Conservation (phyloP, 164 flowering plant species). For the Sextonia rubra region DNA sequence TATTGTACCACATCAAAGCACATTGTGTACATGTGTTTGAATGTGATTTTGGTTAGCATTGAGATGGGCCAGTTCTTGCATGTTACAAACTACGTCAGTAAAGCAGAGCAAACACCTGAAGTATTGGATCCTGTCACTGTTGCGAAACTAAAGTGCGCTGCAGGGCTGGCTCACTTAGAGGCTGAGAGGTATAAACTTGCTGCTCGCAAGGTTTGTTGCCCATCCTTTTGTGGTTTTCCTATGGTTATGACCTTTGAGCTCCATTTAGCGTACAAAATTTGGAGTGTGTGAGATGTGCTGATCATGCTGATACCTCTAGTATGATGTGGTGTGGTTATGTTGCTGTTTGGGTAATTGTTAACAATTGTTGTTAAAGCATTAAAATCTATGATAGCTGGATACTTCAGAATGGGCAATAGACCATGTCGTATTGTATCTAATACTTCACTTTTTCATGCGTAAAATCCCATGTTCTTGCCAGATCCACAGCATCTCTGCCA, state of each 20-base stretch:
- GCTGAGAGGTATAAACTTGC: constrained; percentile 85
- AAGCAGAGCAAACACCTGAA: constrained; percentile 79
- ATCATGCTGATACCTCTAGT: too few species aligned
- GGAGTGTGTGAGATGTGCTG: too few species aligned
- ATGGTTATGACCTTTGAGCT: background rate
- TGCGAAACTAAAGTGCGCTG: constrained; percentile 78
- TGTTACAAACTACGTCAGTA: constrained; percentile 80
- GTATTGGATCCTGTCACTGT: constrained; percentile 48
- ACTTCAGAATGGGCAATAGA: too few species aligned
- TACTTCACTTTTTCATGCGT: too few species aligned
- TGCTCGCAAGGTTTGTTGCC: constrained; percentile 81
- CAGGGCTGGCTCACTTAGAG: constrained; percentile 82
- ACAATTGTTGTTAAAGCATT: too few species aligned
- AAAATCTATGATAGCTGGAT: too few species aligned
- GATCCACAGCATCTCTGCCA: too few species aligned
- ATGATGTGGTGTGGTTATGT: too few species aligned
- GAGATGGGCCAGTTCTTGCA: constrained; percentile 96
- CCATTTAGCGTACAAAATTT: too few species aligned
- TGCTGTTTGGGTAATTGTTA: too few species aligned
- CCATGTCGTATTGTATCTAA: too few species aligned
- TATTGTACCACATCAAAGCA: constrained; percentile 96
- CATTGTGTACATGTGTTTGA: constrained; percentile 81
- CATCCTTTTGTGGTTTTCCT: background rate
- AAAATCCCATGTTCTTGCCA: too few species aligned
- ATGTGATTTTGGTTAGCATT: constrained; percentile 87